Evolutionary conservation across 192 early-diverging fungal species (phyloP), one percentile per base, ranked within the genome.

Genomic region (Coemansia javaensis): DNA sequence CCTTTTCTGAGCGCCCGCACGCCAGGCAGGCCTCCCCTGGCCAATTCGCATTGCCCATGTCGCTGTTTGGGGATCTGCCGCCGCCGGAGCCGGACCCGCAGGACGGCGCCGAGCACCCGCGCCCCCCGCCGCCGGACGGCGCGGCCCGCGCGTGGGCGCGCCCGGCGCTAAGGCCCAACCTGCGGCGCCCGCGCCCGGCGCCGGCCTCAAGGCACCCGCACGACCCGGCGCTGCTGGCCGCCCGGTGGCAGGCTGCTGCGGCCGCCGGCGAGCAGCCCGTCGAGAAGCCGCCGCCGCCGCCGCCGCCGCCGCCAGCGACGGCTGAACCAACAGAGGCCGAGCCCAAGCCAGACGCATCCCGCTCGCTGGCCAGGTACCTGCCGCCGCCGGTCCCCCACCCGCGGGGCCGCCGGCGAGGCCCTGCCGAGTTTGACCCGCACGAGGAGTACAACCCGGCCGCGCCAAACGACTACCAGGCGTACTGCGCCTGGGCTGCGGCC

Each of bases 61-160:
- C 68, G 17, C 35, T 72, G 38, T 72, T 60, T 50, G 57, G 52
- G 14, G 45, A 59, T 44, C 48, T 72, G 53, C 68, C 68, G 24
- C 57, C 68, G 8, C 51, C 45, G 12, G 53, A 60, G 41, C 23
- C 40, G 4, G 40, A 31, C 23, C 13, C 18, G 6, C 32, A 39
- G 14, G 32, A 32, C 10, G 24, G 40, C 36, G 20, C 15, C 9
- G 22, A 17, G 3, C 10, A 27, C 7, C 1, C n/a, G 7, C 12
- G 18, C 11, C 23, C 27, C 3, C 16, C 28, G 28, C 21, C 36
- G 38, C 24, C 40, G 23, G 31, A 36, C 32, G 11, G 17, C 18
- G 24, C 16, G 32, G 16, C 34, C 5, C 44, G 50, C 11, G 32
- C 50, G 14, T 66, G 63, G 54, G 55, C 45, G 1, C 25, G 35